Evolutionary conservation across 2,329 filamentous ascomycete genomes (phyloP).

Genomic region (Epichloe bromicola): DNA sequence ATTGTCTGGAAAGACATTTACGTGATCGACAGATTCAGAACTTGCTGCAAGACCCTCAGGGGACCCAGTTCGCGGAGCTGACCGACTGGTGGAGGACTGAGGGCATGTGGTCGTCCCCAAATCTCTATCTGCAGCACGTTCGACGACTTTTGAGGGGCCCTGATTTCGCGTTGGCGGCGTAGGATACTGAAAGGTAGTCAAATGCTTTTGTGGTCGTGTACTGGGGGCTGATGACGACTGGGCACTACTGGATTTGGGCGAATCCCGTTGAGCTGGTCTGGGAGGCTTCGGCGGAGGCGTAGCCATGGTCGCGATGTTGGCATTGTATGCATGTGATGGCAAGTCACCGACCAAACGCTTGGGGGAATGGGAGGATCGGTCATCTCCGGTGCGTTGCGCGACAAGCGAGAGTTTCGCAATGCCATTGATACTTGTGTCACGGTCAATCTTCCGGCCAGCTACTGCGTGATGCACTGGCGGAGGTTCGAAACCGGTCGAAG

Average conservation of each 20-base stretch:
- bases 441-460: conserved; percentile 30
- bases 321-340: conserved; percentile 6
- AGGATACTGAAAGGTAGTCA: conserved; percentile 17
- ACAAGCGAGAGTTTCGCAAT: conserved; percentile 22
- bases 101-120: conserved; percentile 2
- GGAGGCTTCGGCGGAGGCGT: conserved; percentile 32
- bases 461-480: conserved; percentile 39
- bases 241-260: conserved; percentile 10
- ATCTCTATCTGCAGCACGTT: conserved; percentile 19
- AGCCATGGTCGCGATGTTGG: background rate
- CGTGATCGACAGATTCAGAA: conserved; percentile 34
- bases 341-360: conserved; percentile 24
- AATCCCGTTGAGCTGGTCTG: conserved; percentile 20
- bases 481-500: conserved; percentile 30
- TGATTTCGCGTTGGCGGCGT: conserved; percentile 18
- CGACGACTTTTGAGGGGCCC: conserved; percentile 21
- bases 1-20: conserved; percentile 66
- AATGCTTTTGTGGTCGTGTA: conserved; percentile 12
- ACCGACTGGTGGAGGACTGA: conserved; percentile 8
- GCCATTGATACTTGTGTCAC: conserved; percentile 30
- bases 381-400: conserved; percentile 29
- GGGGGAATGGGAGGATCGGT: conserved; percentile 33
- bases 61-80: background rate
- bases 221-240: conserved; percentile 13
- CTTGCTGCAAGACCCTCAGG: conserved; percentile 14